Evolutionary conservation across 305 asterid genomes (phyloP).

Genomic region (Solanum aculeatissimum): DNA sequence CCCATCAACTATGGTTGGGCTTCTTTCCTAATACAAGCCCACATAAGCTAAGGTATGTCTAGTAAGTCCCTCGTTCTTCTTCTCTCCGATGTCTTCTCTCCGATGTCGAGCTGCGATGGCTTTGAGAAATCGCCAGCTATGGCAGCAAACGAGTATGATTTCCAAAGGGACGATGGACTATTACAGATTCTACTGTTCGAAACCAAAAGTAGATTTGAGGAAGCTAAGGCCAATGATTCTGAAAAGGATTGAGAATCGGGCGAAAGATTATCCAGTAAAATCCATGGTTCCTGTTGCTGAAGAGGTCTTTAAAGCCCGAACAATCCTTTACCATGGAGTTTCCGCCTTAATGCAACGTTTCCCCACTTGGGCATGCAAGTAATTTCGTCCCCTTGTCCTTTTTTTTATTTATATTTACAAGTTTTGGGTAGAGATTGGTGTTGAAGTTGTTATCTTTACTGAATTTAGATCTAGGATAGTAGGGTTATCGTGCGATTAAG

Average conservation of each 20-base stretch:
- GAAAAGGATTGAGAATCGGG: slow-evolving; percentile 68
- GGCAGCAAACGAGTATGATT: slow-evolving; percentile 9
- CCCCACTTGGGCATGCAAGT: slow-evolving; percentile 90
- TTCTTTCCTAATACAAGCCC: background rate
- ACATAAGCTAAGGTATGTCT: background rate
- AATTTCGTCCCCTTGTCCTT: slow-evolving; percentile 8
- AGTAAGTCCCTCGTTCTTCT: background rate
- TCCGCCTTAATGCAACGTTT: slow-evolving; percentile 45
- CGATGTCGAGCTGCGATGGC: slow-evolving; percentile 1
- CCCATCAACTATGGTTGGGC: background rate
- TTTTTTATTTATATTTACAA: background rate
- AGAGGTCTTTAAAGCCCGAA: slow-evolving; percentile 51
- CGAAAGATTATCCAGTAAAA: slow-evolving; percentile 50
- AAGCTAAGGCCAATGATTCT: slow-evolving; percentile 71
- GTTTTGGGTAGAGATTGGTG: background rate
- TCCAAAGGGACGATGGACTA: slow-evolving; percentile 2
- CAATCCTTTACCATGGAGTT: slow-evolving; percentile 54
- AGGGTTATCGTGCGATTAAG: background rate
- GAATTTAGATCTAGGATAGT: background rate
- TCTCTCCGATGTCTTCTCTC: background rate
- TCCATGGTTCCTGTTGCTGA: slow-evolving; percentile 58
- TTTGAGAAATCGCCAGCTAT: slow-evolving; percentile 6
- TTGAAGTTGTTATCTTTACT: background rate
- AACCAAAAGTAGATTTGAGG: slow-evolving; percentile 31
- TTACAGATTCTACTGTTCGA: slow-evolving; percentile 33